A percentile compares a stretch with the other conserved stretches of the same genome.
These are phyloP conservation scores for Saccharomycopsis fibuligera DNA, from an alignment of 805 yeast genomes.

Conservation along the genomic window DNA sequence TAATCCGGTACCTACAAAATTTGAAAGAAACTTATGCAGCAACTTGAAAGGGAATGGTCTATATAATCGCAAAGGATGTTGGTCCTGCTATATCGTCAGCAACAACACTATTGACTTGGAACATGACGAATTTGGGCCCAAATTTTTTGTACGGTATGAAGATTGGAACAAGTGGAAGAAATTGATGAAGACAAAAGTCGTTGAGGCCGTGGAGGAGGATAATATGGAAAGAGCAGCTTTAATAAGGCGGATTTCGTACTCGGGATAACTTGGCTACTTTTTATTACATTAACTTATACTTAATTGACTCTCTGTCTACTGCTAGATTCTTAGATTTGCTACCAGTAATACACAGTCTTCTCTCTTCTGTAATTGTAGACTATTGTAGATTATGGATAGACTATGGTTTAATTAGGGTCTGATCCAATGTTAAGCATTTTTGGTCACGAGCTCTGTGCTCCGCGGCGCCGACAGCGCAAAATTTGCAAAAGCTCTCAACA, in stretches of 20 bases:
- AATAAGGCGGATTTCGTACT: slow-evolving; percentile 10
- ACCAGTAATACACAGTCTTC: too few species aligned
- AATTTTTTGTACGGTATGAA: slow-evolving; percentile 25
- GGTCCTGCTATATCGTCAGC: slow-evolving; percentile 13
- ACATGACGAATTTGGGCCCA: slow-evolving; percentile 13
- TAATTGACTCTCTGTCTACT: too few species aligned
- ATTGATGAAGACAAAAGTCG: slow-evolving; percentile 60
- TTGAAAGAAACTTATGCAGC: slow-evolving; percentile 12
- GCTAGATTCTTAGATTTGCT: too few species aligned
- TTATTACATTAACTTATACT: too few species aligned
- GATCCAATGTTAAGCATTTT: too few species aligned
- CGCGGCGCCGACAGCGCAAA: too few species aligned
- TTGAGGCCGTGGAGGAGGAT: slow-evolving; percentile 36
- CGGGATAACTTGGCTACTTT: too few species aligned
- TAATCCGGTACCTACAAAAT: slow-evolving; percentile 15
- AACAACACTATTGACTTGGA: slow-evolving; percentile 10
- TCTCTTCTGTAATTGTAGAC: too few species aligned
- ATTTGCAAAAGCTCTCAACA: too few species aligned
- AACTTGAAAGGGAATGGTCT: slow-evolving; percentile 11
- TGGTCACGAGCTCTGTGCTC: too few species aligned
- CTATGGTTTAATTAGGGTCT: too few species aligned
- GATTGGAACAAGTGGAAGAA: slow-evolving; percentile 70
- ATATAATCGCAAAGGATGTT: slow-evolving; percentile 11
- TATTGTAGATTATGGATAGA: too few species aligned
- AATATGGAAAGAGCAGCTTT: slow-evolving; percentile 31